Base-by-base conservation (phyloP, 1,284 basidiomycete species). In the Acaromyces ingoldii region DNA sequence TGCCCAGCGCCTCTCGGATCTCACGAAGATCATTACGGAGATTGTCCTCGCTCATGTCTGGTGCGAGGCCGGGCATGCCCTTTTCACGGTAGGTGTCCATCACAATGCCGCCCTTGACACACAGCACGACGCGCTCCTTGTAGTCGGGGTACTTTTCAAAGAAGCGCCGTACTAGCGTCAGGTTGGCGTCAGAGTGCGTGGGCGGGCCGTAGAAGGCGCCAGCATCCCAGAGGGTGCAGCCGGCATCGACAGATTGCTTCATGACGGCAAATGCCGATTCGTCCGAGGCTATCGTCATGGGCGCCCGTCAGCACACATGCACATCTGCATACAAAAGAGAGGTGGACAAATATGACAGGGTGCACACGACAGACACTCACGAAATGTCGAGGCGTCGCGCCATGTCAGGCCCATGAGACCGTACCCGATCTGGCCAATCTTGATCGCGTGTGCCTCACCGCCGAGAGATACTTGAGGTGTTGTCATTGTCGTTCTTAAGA, bases 181-280 rank as follows among this genome's bases (percentile, higher is more conserved):
- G 70, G 62, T 81, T 81, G 21, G 68, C 76, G 7, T 76, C 67
- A 0, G 66, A 60, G 11, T 76, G 58, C 2, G 15, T 17, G 7
- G 73, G 66, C 7, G 67, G 55, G 5, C 76, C 79, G 56, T 81
- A 81, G 64, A 81, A 81, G 29, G 80, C 78, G 36, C 72, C 79
- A 13, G 33, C 41, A 49, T 79, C 78, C 75, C 77, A 76, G 19
- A 77, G 70, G 10, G 67, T 84, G 36, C 78, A 75, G 0, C 81
- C 79, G 24, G 82, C 80, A 37, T 86, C 77, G 10, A 81, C 81
- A 2, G 83, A 81, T 34, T 57, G 33, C 67, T 82, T 84, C 78
- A 87, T 83, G 4, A 82, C 77, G 33, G 79, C 81, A 55, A 86
- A 85, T 9, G 80, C 80, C 17, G 81, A 76, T 48, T 82, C 80